Evolutionary conservation across 2,329 filamentous ascomycete species (phyloP).

Genomic region (Cordyceps cicadae): DNA sequence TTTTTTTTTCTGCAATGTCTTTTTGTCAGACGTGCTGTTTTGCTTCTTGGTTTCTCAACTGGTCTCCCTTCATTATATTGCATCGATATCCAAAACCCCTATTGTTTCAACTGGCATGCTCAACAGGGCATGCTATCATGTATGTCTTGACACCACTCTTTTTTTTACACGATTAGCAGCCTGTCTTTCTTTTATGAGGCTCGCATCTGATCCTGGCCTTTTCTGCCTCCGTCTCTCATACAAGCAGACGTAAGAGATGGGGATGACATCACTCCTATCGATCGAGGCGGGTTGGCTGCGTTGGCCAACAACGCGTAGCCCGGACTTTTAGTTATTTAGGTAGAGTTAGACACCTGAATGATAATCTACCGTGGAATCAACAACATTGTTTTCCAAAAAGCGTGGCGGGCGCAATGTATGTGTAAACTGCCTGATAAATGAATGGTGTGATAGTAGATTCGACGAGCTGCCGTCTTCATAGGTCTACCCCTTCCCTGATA

Average conservation of each 20-base stretch:
- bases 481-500: background rate
- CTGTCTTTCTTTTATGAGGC: background rate
- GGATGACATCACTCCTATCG: background rate
- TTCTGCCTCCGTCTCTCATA: background rate
- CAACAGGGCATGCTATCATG: background rate
- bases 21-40: background rate
- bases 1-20: background rate
- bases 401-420: background rate
- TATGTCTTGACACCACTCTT: background rate
- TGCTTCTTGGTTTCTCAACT: background rate
- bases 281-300: too few relatives aligned
- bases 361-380: background rate
- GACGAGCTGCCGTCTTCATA: too few relatives aligned
- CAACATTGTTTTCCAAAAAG: background rate
- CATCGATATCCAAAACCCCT: conserved; percentile 4
- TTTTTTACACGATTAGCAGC: background rate
- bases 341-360: background rate
- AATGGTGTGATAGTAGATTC: too few relatives aligned
- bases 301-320: too few relatives aligned
- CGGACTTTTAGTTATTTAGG: background rate
- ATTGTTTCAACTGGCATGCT: background rate
- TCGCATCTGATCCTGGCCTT: background rate
- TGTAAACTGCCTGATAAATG: too few relatives aligned
- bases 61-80: background rate
- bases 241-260: background rate